Evolutionary conservation across 2,329 filamentous ascomycete genomes (phyloP).

Genomic region (Piedraia hortae): DNA sequence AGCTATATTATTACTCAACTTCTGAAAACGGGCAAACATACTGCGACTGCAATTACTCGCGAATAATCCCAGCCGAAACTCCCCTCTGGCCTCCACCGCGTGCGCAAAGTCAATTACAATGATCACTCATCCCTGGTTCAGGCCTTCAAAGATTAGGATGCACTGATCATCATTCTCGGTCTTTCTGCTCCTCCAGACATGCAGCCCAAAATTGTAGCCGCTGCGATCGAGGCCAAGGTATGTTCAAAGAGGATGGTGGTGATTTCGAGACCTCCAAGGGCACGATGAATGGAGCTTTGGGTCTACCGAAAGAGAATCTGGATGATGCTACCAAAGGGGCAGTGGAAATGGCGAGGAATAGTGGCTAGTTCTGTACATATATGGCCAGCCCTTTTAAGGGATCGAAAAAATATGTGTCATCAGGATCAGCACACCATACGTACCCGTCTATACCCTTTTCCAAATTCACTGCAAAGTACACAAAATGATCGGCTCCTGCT

Average conservation of each 20-base stretch:
- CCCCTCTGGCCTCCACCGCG: constrained; percentile 8
- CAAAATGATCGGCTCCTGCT: too few relatives aligned
- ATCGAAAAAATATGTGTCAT: constrained; percentile 1
- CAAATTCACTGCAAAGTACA: too few relatives aligned
- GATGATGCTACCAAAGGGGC: constrained; percentile 27
- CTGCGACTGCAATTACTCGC: constrained; percentile 16
- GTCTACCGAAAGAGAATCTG: constrained; percentile 28
- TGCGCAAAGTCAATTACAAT: constrained; percentile 8
- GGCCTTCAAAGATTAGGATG: constrained; percentile 10
- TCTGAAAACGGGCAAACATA: constrained; percentile 8
- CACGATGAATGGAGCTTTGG: too few relatives aligned
- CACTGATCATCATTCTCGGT: constrained; percentile 9
- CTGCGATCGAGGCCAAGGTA: constrained; percentile 12
- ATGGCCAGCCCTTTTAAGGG: too few relatives aligned
- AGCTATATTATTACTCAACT: constrained; percentile 11
- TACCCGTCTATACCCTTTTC: too few relatives aligned
- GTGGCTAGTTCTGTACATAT: too few relatives aligned
- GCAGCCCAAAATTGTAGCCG: constrained; percentile 8
- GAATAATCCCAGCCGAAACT: constrained; percentile 15
- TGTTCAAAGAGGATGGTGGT: too few relatives aligned
- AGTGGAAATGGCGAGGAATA: constrained; percentile 11
- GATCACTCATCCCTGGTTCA: constrained; percentile 4
- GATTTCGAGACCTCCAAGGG: too few relatives aligned
- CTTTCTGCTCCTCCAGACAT: constrained; percentile 8
- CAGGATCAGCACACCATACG: too few relatives aligned